These are phyloP conservation scores for Euclidium syriacum DNA, from an alignment of 345 rosid species.

Conservation along the genomic window DNA sequence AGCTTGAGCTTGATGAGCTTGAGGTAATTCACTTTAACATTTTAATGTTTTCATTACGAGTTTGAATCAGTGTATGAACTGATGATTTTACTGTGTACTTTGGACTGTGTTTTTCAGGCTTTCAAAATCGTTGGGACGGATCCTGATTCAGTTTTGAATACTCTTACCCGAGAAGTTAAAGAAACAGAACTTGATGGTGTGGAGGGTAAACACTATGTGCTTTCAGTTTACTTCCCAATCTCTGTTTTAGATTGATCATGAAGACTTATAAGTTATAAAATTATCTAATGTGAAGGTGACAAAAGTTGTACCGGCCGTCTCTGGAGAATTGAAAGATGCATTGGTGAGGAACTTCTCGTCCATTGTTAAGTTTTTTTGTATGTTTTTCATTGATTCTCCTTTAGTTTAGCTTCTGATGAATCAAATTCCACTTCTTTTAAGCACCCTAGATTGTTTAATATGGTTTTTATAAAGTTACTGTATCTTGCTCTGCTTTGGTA, in stretches of 20 bases:
- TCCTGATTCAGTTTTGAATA: constrained; percentile 69
- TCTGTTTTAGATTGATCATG: not conserved
- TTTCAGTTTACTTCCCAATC: not conserved
- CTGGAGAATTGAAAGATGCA: constrained; percentile 78
- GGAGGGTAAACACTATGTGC: constrained; percentile 45
- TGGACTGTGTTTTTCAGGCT: constrained; percentile 45
- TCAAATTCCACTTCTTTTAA: too few relatives aligned
- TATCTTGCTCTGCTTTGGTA: too few relatives aligned
- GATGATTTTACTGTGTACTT: constrained; percentile 10
- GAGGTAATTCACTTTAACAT: constrained; percentile 47
- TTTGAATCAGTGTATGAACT: not conserved
- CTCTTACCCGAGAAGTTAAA: constrained; percentile 71
- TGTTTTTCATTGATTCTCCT: too few relatives aligned
- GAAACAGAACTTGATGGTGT: constrained; percentile 81
- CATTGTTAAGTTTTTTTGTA: too few relatives aligned
- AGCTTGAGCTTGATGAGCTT: constrained; percentile 84
- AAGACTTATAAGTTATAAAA: not conserved
- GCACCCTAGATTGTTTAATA: too few relatives aligned
- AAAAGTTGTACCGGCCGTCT: constrained; percentile 70
- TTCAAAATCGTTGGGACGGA: constrained; percentile 78
- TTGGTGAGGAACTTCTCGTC: constrained; percentile 64
- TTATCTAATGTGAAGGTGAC: constrained; percentile 40
- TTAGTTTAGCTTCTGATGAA: too few relatives aligned
- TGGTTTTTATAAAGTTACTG: too few relatives aligned
- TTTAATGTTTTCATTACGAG: not conserved